Percentiles rank a stretch among this genome's conserved stretches.
Conservation (phyloP, 2,329 filamentous ascomycete genomes). For the Colletotrichum sojae region DNA sequence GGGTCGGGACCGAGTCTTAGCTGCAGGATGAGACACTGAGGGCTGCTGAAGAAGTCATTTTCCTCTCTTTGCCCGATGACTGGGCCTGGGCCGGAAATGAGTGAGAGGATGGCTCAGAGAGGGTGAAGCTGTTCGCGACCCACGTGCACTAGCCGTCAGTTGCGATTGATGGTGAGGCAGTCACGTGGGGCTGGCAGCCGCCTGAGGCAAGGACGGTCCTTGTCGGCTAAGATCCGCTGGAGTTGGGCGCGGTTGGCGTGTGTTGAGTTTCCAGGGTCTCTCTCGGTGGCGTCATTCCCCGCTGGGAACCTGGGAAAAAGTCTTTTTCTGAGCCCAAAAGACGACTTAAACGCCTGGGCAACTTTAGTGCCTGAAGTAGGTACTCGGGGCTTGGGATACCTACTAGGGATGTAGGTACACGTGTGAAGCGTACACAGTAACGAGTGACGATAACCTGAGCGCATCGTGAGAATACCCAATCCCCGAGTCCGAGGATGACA, state of each 20-base stretch:
- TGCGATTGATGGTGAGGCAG: slow-evolving; percentile 2
- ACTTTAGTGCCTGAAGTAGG: too few relatives aligned
- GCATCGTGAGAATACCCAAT: neutral
- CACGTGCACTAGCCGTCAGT: neutral
- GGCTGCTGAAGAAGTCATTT: neutral
- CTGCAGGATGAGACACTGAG: neutral
- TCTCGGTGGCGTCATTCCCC: slow-evolving; percentile 31
- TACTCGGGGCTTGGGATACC: too few relatives aligned
- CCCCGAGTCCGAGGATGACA: neutral
- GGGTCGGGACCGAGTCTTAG: slow-evolving; percentile 9
- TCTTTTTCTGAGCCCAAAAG: too few relatives aligned
- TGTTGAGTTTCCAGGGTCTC: slow-evolving; percentile 15
- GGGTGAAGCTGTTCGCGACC: slow-evolving; percentile 17
- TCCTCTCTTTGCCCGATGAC: neutral
- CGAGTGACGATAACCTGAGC: neutral
- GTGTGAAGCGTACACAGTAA: too few relatives aligned
- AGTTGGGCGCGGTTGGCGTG: neutral
- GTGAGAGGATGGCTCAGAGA: neutral
- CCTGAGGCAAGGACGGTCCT: neutral
- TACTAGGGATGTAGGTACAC: too few relatives aligned
- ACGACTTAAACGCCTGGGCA: too few relatives aligned
- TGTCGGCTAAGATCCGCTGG: too few relatives aligned
- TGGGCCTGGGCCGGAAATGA: neutral
- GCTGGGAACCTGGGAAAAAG: neutral
- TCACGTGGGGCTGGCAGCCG: neutral